Conservation (phyloP, 1,284 basidiomycete species). For the Trametes sp. region DNA sequence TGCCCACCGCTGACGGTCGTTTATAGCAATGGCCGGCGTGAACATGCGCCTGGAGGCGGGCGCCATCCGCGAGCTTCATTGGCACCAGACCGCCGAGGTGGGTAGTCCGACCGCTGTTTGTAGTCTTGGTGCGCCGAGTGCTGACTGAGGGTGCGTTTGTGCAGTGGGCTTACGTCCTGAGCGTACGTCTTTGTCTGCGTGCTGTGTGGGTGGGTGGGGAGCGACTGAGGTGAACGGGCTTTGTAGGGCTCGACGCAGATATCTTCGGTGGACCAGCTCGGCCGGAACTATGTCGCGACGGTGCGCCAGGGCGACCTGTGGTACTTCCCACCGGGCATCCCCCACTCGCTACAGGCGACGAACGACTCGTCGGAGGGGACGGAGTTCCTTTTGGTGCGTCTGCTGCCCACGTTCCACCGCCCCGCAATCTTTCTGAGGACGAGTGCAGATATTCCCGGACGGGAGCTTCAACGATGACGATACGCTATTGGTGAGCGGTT, state of each 20-base stretch:
- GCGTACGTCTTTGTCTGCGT: too few species aligned
- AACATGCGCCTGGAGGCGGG: conserved; percentile 72
- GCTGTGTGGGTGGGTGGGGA: too few species aligned
- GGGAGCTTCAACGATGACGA: conserved; percentile 69
- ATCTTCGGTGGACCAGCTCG: conserved; percentile 63
- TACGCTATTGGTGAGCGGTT: conserved; percentile 65
- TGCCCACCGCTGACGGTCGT: neutral
- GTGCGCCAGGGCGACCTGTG: conserved; percentile 46
- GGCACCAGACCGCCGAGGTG: conserved; percentile 72
- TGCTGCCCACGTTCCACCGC: neutral
- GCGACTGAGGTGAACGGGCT: too few species aligned
- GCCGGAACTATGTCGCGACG: conserved; percentile 64
- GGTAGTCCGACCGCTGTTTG: conserved; percentile 11
- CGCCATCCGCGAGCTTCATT: conserved; percentile 71
- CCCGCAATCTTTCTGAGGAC: neutral
- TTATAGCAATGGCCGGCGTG: conserved; percentile 63
- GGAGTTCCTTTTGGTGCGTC: conserved; percentile 70
- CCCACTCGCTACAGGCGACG: conserved; percentile 62
- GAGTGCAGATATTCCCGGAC: conserved; percentile 63
- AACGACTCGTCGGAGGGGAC: conserved; percentile 59
- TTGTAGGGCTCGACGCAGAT: conserved; percentile 65
- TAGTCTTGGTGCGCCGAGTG: neutral
- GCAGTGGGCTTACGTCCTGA: conserved; percentile 71
- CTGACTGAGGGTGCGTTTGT: neutral
- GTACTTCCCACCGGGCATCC: conserved; percentile 54